Evolutionary conservation across 2,329 filamentous ascomycete genomes (phyloP), one percentile per base, ranked within the genome.

Genomic region (Penicillium sp.): DNA sequence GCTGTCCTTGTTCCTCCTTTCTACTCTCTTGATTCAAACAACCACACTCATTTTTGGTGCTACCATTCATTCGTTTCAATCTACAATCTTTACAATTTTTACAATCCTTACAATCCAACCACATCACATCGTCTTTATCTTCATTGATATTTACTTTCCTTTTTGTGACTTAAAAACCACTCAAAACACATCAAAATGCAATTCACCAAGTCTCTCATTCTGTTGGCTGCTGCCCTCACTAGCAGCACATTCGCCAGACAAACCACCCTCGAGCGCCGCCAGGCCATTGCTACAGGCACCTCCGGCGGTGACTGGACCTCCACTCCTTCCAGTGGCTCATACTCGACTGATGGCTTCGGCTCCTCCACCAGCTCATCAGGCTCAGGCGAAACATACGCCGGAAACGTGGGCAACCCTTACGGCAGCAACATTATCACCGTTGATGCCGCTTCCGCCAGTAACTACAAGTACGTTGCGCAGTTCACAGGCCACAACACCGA

Each of bases 351-450:
- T 5, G 73, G 73, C 47, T 76, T 76, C 59, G 74, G 74, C 41
- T 30, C 43, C 30, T 55, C 40, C 36, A 75, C 68, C 50, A 50
- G 54, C 45, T 57, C 54, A 30, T 61, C 60, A 25, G 60, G 64
- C 51, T 61, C 61, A 10, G 63, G 61, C 17, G 66, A 63, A 33
- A 67, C 64, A 52, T 75, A 74, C 67, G 19, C 53, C 8, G 74
- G 74, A 55, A 76, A 76, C 60, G 67, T 73, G 17, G 74, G 74
- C 54, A 66, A 55, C 43, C 73, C 73, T 25, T 74, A 71, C 60
- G 73, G 75, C 43, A 72, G 69, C 69, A 75, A 76, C 67, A 73
- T 75, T 50, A 69, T 74, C 56, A 54, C 72, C 26, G 63, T 77
- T 50, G 61, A 69, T 47, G 56, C 61, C 51, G 52, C 59, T 44